These are phyloP conservation scores for Marsdenia floribunda DNA, from an alignment of 257 asterid species.

Conservation along the genomic window DNA sequence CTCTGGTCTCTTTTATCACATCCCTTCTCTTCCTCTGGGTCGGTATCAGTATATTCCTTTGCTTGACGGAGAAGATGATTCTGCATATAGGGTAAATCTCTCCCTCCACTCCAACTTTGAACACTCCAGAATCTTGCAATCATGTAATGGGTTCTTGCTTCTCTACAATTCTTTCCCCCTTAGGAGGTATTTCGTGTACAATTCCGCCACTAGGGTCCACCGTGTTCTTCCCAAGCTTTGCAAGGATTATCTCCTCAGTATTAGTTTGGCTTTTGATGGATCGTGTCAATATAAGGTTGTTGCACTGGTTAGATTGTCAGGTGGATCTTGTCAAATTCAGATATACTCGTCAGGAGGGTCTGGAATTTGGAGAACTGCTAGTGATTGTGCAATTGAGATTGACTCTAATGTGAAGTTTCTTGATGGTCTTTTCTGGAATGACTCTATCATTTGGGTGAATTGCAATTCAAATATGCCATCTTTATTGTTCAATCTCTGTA, in stretches of 20 bases:
- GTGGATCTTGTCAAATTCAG: background rate
- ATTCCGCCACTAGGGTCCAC: background rate
- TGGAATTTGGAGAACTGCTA: background rate
- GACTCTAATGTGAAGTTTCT: background rate
- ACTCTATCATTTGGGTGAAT: conserved; percentile 4
- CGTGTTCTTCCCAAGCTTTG: background rate
- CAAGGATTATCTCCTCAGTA: background rate
- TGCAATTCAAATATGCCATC: background rate
- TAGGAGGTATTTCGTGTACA: conserved; percentile 1
- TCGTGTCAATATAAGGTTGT: conserved; percentile 7
- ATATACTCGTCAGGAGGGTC: background rate
- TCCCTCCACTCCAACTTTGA: background rate
- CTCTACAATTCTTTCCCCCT: conserved; percentile 3
- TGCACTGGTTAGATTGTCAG: background rate
- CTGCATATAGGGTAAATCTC: background rate
- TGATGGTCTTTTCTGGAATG: conserved; percentile 2
- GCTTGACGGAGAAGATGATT: background rate
- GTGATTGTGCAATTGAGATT: background rate
- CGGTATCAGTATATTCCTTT: conserved; percentile 9
- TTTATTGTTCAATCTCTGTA: background rate
- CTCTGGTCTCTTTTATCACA: conserved; percentile 4
- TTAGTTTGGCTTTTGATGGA: conserved; percentile 6
- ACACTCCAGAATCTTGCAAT: conserved; percentile 9
- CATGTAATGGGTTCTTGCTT: conserved; percentile 14
- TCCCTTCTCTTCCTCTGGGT: background rate